Evolutionary conservation across 108 stramenopile species (phyloP).

Genomic region (Schizochytrium sp.): DNA sequence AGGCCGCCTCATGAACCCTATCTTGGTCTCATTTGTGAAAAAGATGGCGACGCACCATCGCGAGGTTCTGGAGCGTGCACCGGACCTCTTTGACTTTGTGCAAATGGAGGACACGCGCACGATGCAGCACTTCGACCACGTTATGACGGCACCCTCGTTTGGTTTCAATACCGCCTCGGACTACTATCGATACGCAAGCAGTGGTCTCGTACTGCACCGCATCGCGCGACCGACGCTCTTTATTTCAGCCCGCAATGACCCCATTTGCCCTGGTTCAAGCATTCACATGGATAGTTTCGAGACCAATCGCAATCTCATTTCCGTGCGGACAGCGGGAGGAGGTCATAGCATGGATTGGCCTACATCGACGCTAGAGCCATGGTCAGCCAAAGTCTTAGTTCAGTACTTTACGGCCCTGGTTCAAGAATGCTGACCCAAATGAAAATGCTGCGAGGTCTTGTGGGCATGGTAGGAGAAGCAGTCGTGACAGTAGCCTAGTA

Average conservation of each 20-base stretch:
- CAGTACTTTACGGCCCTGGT: background rate
- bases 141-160: background rate
- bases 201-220: background rate
- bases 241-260: background rate
- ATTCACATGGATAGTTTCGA: background rate
- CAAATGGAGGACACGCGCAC: background rate
- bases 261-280: background rate
- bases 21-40: background rate
- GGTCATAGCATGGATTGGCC: constrained; percentile 12
- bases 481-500: no score
- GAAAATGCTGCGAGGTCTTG: no score
- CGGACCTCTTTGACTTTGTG: background rate
- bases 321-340: background rate
- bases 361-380: background rate
- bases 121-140: background rate
- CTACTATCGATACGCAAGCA: background rate
- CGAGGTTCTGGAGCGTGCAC: background rate
- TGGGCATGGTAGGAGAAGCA: no score
- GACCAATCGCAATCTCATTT: background rate
- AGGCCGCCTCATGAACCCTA: background rate
- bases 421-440: no score
- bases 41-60: background rate
- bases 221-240: background rate
- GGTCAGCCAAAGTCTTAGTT: background rate
- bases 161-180: background rate